These are phyloP conservation scores for Candida labiduridarum DNA, from an alignment of 1,139 yeast species.

Conservation along the genomic window DNA sequence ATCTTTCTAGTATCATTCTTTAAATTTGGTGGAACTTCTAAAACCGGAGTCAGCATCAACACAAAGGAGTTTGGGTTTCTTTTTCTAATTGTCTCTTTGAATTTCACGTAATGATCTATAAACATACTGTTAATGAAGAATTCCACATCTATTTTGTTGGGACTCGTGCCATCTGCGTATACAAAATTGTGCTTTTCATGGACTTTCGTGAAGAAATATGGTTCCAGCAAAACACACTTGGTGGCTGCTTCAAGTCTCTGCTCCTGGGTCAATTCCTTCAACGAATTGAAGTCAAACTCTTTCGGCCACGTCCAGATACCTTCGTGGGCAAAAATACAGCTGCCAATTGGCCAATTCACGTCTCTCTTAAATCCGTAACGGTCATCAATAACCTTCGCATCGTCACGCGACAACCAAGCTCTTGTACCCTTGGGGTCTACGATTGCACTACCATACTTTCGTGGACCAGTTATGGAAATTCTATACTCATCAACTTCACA, in stretches of 20 bases:
- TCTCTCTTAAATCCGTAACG: constrained; percentile 73
- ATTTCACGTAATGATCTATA: constrained; percentile 56
- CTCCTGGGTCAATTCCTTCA: constrained; percentile 22
- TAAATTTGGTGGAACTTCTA: constrained; percentile 75
- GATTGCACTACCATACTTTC: constrained; percentile 52
- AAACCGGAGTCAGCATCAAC: constrained; percentile 81
- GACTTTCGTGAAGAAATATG: constrained; percentile 36
- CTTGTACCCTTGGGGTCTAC: constrained; percentile 68
- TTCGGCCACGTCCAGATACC: constrained; percentile 67
- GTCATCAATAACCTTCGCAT: constrained; percentile 46
- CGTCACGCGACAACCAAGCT: constrained; percentile 66
- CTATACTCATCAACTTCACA: constrained; percentile 67
- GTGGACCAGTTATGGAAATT: constrained; percentile 74
- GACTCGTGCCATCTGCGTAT: constrained; percentile 25
- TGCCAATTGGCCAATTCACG: constrained; percentile 66
- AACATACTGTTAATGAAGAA: constrained; percentile 66
- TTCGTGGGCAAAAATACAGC: constrained; percentile 77
- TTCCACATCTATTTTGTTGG: constrained; percentile 48
- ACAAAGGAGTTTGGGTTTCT: constrained; percentile 52
- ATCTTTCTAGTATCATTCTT: constrained; percentile 49
- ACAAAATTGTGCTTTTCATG: constrained; percentile 16
- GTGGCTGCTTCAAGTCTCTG: constrained; percentile 40
- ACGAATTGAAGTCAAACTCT: constrained; percentile 24
- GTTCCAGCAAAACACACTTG: constrained; percentile 29
- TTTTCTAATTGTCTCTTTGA: constrained; percentile 51